Percentiles rank a stretch among this genome's conserved stretches.
Conservation (phyloP, 2,329 filamentous ascomycete genomes). For the Fusarium burgessii region DNA sequence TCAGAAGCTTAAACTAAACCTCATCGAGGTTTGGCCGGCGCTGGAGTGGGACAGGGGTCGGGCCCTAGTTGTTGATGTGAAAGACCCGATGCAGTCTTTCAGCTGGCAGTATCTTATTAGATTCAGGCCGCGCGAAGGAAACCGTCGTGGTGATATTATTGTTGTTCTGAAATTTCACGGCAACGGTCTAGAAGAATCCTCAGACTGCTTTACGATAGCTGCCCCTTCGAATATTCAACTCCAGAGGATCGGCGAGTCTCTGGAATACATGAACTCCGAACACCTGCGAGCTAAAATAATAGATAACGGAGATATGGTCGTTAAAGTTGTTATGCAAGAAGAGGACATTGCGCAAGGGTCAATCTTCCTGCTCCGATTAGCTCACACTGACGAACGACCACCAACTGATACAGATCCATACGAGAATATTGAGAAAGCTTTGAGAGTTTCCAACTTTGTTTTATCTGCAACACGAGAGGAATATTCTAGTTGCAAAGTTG, state of each 20-base stretch:
- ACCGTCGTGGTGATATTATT: background rate
- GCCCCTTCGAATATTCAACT: fast-evolving
- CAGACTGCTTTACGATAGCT: background rate
- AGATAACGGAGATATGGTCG: fast-evolving
- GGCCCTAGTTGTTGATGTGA: background rate
- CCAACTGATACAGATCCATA: fast-evolving
- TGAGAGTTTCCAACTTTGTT: too few species aligned
- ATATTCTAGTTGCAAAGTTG: too few species aligned
- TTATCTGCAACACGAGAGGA: too few species aligned
- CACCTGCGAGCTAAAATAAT: background rate
- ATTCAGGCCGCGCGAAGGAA: too few species aligned
- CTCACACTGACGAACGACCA: background rate
- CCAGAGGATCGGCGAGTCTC: fast-evolving
- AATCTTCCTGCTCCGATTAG: background rate
- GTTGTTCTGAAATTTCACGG: background rate
- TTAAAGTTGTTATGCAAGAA: background rate
- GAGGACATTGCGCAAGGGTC: background rate
- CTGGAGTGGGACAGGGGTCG: background rate
- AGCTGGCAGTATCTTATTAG: too few species aligned
- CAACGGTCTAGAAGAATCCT: fast-evolving
- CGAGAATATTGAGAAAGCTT: background rate
- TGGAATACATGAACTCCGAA: background rate
- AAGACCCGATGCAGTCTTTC: fast-evolving
- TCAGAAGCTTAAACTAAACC: background rate
- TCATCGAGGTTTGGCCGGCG: background rate